These are phyloP conservation scores for Jasminum sambac DNA, from an alignment of 257 asterid species.

Conservation along the genomic window DNA sequence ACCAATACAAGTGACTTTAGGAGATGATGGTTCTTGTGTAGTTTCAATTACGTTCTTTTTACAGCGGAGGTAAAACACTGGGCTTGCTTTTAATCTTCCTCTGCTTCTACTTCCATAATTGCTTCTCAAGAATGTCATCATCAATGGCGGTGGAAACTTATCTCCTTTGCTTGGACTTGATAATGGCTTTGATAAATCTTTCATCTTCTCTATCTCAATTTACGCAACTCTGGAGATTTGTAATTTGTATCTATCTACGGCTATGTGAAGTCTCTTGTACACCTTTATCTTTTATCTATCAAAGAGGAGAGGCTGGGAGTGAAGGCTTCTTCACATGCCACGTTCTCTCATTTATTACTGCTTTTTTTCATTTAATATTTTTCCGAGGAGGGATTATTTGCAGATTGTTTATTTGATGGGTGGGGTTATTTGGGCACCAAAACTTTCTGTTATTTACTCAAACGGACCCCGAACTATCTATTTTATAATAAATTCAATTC, in stretches of 20 bases:
- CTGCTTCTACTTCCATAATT: constrained; percentile 75
- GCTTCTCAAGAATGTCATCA: constrained; percentile 68
- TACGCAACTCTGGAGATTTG: neutral
- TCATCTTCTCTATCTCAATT: constrained; percentile 36
- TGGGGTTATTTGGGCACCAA: too few species aligned
- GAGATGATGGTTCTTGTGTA: constrained; percentile 39
- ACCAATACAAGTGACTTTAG: constrained; percentile 67
- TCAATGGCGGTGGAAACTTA: constrained; percentile 83
- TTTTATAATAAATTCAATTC: too few species aligned
- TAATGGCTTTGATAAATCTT: constrained; percentile 50
- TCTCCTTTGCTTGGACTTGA: constrained; percentile 77
- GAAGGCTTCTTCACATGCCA: neutral
- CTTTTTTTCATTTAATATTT: too few species aligned
- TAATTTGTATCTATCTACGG: neutral
- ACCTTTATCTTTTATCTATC: too few species aligned
- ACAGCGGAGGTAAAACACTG: constrained; percentile 57
- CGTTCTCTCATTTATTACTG: neutral
- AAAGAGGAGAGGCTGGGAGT: too few species aligned
- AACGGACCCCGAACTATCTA: too few species aligned
- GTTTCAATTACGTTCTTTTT: constrained; percentile 30
- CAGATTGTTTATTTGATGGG: neutral
- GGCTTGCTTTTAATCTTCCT: constrained; percentile 67
- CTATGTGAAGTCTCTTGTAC: too few species aligned
- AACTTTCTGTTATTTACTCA: too few species aligned
- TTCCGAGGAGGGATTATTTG: constrained; percentile 24